Evolutionary conservation across 2,329 filamentous ascomycete species (phyloP).

Genomic region (Cladosporium colombiae): DNA sequence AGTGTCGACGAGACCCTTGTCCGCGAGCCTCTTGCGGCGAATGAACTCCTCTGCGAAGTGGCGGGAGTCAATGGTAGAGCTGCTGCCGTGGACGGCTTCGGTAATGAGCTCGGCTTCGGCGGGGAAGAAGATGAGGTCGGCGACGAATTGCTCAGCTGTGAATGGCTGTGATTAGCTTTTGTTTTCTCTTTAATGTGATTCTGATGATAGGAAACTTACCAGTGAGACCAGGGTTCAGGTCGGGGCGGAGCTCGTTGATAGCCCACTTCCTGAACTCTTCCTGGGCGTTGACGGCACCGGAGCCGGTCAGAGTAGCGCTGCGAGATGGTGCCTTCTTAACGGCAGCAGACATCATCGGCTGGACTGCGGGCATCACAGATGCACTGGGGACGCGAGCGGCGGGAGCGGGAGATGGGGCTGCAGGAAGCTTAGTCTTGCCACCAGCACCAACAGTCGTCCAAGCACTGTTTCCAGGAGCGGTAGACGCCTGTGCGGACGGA

Average conservation of each 20-base stretch:
- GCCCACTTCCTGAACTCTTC: conserved; percentile 97
- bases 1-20: conserved; percentile 84
- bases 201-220: conserved; percentile 51
- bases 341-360: conserved; percentile 35
- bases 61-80: conserved; percentile 84
- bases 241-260: conserved; percentile 73
- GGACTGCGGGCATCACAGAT: conserved; percentile 41
- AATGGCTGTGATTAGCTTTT: conserved; percentile 37
- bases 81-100: conserved; percentile 84
- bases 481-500: conserved; percentile 41
- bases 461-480: conserved; percentile 55
- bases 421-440: conserved; percentile 82
- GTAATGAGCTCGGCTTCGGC: conserved; percentile 79
- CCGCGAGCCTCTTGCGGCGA: conserved; percentile 86
- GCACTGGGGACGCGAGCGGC: conserved; percentile 51
- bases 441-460: conserved; percentile 96
- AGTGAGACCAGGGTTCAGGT: conserved; percentile 67
- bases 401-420: conserved; percentile 50
- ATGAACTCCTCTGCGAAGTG: conserved; percentile 95
- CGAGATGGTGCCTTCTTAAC: conserved; percentile 44
- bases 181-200: background rate
- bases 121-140: conserved; percentile 72
- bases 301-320: conserved; percentile 57
- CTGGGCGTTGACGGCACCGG: conserved; percentile 63
- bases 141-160: conserved; percentile 77